These are phyloP conservation scores for Aureobasidium musti DNA, from an alignment of 2,329 filamentous ascomycete genomes.

Conservation along the genomic window DNA sequence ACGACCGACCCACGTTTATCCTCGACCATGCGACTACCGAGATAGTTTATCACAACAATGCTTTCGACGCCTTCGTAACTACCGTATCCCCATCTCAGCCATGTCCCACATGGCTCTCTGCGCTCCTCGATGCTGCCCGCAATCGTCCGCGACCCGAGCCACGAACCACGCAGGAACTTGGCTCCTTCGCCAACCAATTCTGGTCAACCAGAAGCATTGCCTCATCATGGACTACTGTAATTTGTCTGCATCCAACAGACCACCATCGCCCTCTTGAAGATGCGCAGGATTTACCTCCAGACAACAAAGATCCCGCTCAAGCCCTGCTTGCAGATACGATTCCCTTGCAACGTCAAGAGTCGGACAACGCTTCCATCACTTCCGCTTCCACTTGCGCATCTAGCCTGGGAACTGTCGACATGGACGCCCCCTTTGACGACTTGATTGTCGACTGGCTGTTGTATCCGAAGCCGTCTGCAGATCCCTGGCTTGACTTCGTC, in stretches of 20 bases:
- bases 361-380: neutral
- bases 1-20: conserved; percentile 9
- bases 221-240: neutral
- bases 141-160: neutral
- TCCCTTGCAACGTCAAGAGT: neutral
- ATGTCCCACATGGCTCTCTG: neutral
- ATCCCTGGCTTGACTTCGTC: conserved; percentile 6
- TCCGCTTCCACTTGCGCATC: neutral
- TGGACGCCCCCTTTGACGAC: neutral
- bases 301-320: neutral
- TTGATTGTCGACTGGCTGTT: conserved; percentile 15
- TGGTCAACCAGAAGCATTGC: conserved; percentile 9
- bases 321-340: neutral
- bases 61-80: conserved; percentile 9
- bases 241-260: neutral
- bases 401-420: neutral
- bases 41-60: neutral
- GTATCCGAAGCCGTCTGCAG: neutral
- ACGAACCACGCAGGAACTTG: neutral
- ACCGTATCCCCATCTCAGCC: neutral
- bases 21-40: neutral
- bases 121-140: neutral
- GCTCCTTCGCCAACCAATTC: neutral
- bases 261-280: neutral
- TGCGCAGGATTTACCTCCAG: no score